Conservation (phyloP, 306 rosid genomes). For the Rosa chinensis region DNA sequence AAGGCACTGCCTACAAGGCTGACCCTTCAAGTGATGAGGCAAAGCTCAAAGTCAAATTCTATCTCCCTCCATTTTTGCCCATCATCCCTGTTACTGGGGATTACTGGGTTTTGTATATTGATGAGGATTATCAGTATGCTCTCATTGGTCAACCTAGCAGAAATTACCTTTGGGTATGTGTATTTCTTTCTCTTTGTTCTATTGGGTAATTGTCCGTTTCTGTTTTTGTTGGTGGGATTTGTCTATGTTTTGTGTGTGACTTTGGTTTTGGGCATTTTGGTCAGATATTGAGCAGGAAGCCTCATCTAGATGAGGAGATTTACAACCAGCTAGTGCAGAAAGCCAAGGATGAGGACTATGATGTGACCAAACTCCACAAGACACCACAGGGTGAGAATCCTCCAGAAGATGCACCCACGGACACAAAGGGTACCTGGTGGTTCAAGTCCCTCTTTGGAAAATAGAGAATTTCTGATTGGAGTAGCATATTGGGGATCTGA, state of each 20-base stretch:
- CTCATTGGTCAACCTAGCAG: constrained; percentile 76
- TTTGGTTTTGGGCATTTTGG: not conserved
- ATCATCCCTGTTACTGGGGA: constrained; percentile 73
- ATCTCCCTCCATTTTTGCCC: constrained; percentile 81
- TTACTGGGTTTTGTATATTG: constrained; percentile 83
- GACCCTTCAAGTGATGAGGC: constrained; percentile 75
- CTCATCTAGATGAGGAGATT: constrained; percentile 57
- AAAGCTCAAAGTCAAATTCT: constrained; percentile 84
- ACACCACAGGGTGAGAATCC: constrained; percentile 81
- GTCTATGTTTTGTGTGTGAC: not conserved
- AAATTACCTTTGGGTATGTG: constrained; percentile 80
- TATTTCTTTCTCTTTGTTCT: not conserved
- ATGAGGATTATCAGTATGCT: constrained; percentile 67
- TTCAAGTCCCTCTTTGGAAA: constrained; percentile 60
- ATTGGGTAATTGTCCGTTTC: not conserved
- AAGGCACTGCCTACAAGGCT: constrained; percentile 78
- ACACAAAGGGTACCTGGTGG: constrained; percentile 86
- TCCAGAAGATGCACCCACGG: constrained; percentile 59
- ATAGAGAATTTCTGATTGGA: constrained; percentile 16
- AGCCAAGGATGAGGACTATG: constrained; percentile 69
- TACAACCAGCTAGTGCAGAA: constrained; percentile 59
- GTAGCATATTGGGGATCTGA: constrained; percentile 5
- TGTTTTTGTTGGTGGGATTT: not conserved
- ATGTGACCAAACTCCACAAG: constrained; percentile 81
- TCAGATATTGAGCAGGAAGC: constrained; percentile 64